These are phyloP conservation scores for Aspergillus sp. DNA, from an alignment of 2,329 filamentous ascomycete species.

Conservation along the genomic window DNA sequence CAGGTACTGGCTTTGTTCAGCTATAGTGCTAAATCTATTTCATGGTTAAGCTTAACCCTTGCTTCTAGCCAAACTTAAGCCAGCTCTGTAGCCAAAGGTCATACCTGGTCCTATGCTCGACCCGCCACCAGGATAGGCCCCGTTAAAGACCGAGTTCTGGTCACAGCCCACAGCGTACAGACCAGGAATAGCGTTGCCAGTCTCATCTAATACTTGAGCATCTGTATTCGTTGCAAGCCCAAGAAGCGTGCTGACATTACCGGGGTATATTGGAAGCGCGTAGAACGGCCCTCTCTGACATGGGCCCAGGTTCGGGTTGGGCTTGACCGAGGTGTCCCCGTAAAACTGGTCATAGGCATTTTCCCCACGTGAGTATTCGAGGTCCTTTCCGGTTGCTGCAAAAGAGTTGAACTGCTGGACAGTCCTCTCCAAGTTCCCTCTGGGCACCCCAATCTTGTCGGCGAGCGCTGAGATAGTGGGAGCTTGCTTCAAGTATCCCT, in stretches of 20 bases:
- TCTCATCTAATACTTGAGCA: neutral
- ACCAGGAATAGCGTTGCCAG: neutral
- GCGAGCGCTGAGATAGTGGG: neutral
- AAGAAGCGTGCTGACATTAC: neutral
- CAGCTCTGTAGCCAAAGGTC: conserved; percentile 2
- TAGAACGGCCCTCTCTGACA: neutral
- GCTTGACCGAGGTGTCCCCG: neutral
- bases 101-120: conserved; percentile 5
- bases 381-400: neutral
- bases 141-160: neutral
- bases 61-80: too few species aligned
- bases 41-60: too few species aligned
- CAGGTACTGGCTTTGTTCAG: too few species aligned
- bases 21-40: too few species aligned
- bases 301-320: neutral
- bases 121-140: conserved; percentile 1
- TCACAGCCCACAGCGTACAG: neutral
- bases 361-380: neutral
- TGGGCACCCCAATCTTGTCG: neutral
- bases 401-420: neutral
- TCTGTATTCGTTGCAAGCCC: neutral
- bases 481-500: neutral
- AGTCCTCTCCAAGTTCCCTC: neutral
- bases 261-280: neutral
- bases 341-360: neutral